Conservation (phyloP, 2,329 filamentous ascomycete genomes). For the Lasiodiplodia hormozganensis region DNA sequence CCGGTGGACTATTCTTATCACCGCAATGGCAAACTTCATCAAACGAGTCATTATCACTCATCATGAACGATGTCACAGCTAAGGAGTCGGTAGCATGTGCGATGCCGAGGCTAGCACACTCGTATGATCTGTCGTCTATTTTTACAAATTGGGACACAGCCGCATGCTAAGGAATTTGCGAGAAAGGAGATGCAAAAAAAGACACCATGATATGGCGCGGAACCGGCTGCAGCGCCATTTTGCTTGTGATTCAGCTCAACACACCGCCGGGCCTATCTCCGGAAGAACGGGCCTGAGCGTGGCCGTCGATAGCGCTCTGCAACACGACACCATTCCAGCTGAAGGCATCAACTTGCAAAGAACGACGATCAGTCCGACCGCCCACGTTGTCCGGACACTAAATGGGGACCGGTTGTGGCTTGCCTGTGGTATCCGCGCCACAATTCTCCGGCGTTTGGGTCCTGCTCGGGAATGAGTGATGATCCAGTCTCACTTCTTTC, state of each 20-base stretch:
- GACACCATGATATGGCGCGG: neutral
- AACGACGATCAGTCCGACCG: slow-evolving; percentile 3
- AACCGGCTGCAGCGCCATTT: neutral
- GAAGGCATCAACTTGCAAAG: neutral
- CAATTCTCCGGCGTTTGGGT: neutral
- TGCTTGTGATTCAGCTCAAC: neutral
- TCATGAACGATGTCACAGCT: neutral
- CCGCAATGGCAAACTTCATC: neutral
- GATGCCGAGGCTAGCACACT: slow-evolving; percentile 10
- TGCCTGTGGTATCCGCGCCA: neutral
- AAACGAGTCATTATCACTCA: neutral
- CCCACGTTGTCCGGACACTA: slow-evolving; percentile 1
- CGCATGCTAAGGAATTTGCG: neutral
- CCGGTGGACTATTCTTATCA: neutral
- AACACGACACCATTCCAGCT: neutral
- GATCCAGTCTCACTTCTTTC: neutral
- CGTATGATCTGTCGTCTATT: slow-evolving; percentile 14
- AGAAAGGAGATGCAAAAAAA: neutral
- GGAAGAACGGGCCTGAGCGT: neutral
- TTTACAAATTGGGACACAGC: neutral
- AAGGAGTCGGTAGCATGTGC: neutral
- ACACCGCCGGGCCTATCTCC: neutral
- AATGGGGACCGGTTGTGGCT: neutral
- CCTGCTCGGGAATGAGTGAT: neutral
- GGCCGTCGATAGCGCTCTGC: neutral